phyloP scores from a whole-genome alignment of 2,329 filamentous ascomycete genomes.

The Aureobasidium pullulans region DNA sequence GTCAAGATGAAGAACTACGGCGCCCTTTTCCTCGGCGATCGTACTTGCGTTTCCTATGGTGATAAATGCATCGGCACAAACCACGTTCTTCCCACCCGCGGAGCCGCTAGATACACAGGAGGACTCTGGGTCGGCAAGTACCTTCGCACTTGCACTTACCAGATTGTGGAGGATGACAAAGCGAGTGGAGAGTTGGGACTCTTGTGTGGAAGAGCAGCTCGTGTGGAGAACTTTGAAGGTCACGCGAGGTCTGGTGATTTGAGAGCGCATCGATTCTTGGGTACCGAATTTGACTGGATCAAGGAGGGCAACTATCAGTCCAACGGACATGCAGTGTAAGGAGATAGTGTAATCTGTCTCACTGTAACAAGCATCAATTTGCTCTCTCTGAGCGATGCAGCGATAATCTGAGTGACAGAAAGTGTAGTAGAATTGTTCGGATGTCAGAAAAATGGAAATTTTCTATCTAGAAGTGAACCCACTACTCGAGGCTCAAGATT shows the following conservation, averaged over 20 bases:
- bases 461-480: no score
- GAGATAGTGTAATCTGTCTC: not conserved
- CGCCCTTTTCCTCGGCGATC: slow-evolving; percentile 44
- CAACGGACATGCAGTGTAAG: not conserved
- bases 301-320: not conserved
- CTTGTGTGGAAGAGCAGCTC: slow-evolving; percentile 42
- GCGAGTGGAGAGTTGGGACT: slow-evolving; percentile 43
- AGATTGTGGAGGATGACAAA: slow-evolving; percentile 38
- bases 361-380: no score
- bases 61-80: slow-evolving; percentile 52
- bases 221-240: slow-evolving; percentile 47
- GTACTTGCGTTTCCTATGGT: slow-evolving; percentile 47
- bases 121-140: slow-evolving; percentile 51
- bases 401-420: no score
- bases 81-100: slow-evolving; percentile 46
- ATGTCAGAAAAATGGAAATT: no score
- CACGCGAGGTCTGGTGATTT: slow-evolving; percentile 48
- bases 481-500: no score
- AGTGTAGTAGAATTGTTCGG: no score
- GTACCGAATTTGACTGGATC: slow-evolving; percentile 38
- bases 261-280: slow-evolving; percentile 37
- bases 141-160: slow-evolving; percentile 46
- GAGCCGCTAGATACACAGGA: slow-evolving; percentile 43
- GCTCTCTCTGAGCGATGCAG: no score
- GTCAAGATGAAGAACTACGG: slow-evolving; percentile 47